phyloP scores from a whole-genome alignment of 768 basidiomycete genomes.

The Serendipita indica region DNA sequence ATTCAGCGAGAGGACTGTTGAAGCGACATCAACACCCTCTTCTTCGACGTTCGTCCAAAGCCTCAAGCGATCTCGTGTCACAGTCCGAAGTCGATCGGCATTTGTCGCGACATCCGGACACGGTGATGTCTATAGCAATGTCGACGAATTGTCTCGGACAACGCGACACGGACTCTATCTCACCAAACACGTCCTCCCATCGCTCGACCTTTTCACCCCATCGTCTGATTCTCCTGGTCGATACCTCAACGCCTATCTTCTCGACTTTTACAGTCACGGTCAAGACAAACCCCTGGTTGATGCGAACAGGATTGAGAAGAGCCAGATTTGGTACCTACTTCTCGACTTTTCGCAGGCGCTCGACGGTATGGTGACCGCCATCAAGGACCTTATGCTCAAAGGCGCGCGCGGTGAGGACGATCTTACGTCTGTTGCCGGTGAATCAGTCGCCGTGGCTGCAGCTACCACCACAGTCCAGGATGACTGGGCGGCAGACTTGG shows the following conservation, averaged over 20 bases:
- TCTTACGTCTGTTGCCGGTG: not conserved
- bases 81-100: slow-evolving; percentile 34
- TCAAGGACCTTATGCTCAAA: slow-evolving; percentile 33
- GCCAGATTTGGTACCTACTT: slow-evolving; percentile 51
- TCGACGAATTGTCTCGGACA: slow-evolving; percentile 39
- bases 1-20: slow-evolving; percentile 26
- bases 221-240: slow-evolving; percentile 13
- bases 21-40: slow-evolving; percentile 10
- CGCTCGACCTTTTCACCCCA: slow-evolving; percentile 22
- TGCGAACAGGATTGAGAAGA: slow-evolving; percentile 44
- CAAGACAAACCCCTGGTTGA: slow-evolving; percentile 32
- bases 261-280: slow-evolving; percentile 57
- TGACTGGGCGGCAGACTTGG: slow-evolving; percentile 25
- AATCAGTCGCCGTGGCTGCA: slow-evolving; percentile 13
- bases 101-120: slow-evolving; percentile 61
- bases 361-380: slow-evolving; percentile 31
- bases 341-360: slow-evolving; percentile 43
- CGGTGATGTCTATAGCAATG: slow-evolving; percentile 35
- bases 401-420: slow-evolving; percentile 14
- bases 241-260: slow-evolving; percentile 46
- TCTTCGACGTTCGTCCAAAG: slow-evolving; percentile 23
- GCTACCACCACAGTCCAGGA: slow-evolving; percentile 17
- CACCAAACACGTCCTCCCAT: slow-evolving; percentile 46
- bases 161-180: slow-evolving; percentile 39
- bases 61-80: slow-evolving; percentile 28